Evolutionary conservation across 73 alveolate genomes (phyloP).

Genomic region (Paramecium sexaurelia): DNA sequence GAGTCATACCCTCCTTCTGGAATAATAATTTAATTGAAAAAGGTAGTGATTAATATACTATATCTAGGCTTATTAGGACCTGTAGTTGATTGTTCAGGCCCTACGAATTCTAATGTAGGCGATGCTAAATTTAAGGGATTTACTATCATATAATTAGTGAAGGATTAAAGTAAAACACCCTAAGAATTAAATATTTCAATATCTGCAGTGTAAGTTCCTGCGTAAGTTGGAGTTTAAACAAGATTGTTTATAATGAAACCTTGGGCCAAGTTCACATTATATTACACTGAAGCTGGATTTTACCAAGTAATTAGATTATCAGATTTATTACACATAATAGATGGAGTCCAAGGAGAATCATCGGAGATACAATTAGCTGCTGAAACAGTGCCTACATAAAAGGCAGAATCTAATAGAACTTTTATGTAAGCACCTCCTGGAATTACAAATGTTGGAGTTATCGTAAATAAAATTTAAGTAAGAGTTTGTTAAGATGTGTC

Average conservation of each 20-base stretch:
- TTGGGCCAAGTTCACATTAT: neutral
- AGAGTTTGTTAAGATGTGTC: neutral
- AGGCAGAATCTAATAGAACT: neutral
- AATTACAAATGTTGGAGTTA: neutral
- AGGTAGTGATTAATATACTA: neutral
- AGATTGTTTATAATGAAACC: neutral
- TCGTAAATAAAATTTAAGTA: neutral
- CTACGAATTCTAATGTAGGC: neutral
- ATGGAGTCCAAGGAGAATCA: neutral
- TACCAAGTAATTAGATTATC: constrained; percentile 44
- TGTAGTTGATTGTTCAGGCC: neutral
- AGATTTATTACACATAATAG: constrained; percentile 23
- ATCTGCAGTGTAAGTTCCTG: neutral
- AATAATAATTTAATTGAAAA: neutral
- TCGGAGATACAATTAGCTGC: neutral
- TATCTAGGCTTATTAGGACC: neutral
- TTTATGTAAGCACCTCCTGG: constrained; percentile 11
- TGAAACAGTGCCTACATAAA: constrained; percentile 33
- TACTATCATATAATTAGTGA: neutral
- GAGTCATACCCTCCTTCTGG: constrained; percentile 52
- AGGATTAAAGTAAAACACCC: neutral
- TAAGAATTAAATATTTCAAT: neutral
- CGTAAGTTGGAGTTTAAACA: neutral
- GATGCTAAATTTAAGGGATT: neutral
- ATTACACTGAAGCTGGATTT: neutral